Evolutionary conservation across 495 filamentous ascomycete species (phyloP).

Genomic region (Chlorociboria aeruginascens): DNA sequence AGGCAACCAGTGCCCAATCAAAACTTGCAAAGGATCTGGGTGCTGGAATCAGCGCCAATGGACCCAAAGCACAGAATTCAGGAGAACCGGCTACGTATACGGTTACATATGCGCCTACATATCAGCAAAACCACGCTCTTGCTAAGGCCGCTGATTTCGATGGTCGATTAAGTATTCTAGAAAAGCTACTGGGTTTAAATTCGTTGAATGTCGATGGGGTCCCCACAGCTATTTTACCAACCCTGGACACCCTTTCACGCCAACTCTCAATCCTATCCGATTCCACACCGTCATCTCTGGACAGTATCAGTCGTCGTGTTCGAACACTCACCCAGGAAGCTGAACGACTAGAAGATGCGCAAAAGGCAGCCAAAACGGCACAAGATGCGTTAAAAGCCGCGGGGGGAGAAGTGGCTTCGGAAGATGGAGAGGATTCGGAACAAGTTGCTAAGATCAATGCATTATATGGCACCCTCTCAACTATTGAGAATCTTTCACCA

Average conservation of each 20-base stretch:
- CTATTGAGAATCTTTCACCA: conserved; percentile 78
- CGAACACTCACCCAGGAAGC: conserved; percentile 68
- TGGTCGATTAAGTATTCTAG: conserved; percentile 60
- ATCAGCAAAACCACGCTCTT: conserved; percentile 52
- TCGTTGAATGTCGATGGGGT: conserved; percentile 43
- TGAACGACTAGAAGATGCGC: conserved; percentile 60
- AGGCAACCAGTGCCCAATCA: conserved; percentile 13
- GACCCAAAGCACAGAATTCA: conserved; percentile 7
- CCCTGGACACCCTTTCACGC: conserved; percentile 65
- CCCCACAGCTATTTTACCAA: conserved; percentile 59
- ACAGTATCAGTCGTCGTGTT: conserved; percentile 61
- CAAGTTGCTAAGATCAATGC: conserved; percentile 80
- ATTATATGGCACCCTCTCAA: conserved; percentile 77
- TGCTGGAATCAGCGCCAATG: conserved; percentile 11
- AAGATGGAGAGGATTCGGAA: conserved; percentile 38
- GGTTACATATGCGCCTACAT: conserved; percentile 41
- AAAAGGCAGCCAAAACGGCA: conserved; percentile 56
- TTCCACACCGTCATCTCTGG: conserved; percentile 54
- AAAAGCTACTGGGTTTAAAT: conserved; percentile 70
- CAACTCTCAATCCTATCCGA: conserved; percentile 54
- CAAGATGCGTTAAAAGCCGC: conserved; percentile 44
- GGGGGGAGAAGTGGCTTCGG: conserved; percentile 21
- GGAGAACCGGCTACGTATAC: conserved; percentile 32
- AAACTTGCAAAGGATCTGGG: conserved; percentile 16
- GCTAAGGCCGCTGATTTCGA: conserved; percentile 84